phyloP scores from a whole-genome alignment of 441 rosid species.

The Breynia disticha region DNA sequence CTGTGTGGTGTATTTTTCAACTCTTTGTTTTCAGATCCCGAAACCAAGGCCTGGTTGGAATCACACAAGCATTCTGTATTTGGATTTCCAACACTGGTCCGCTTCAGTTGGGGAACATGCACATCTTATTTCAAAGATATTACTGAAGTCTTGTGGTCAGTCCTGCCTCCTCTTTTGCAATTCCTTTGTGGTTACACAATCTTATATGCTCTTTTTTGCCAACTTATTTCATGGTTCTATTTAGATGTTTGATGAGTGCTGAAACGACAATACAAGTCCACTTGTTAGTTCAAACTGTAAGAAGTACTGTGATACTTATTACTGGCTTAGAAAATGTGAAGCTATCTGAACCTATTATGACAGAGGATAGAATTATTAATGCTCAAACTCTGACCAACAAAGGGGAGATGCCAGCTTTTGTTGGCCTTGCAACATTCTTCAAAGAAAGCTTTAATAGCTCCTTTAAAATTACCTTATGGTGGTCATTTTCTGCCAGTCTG shows the following conservation, averaged over 20 bases:
- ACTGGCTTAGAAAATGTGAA: no score
- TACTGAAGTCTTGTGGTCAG: conserved; percentile 72
- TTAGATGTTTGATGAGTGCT: no score
- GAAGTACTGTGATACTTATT: no score
- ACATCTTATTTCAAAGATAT: conserved; percentile 48
- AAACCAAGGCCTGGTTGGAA: conserved; percentile 46
- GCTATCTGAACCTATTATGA: no score
- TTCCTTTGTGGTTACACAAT: no score
- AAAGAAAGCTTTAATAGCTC: neutral
- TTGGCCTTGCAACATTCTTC: neutral
- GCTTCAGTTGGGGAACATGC: conserved; percentile 98
- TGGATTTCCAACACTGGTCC: conserved; percentile 86
- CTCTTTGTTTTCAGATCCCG: conserved; percentile 47
- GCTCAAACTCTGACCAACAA: no score
- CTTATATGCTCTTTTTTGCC: conserved; percentile 5
- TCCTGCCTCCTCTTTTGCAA: conserved; percentile 10
- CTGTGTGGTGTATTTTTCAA: conserved; percentile 1
- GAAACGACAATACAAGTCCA: no score
- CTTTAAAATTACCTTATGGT: neutral
- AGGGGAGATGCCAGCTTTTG: no score
- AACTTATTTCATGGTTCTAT: neutral
- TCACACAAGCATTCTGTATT: conserved; percentile 65
- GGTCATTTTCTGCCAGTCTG: neutral
- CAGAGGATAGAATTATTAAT: no score
- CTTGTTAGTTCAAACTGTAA: no score